phyloP scores from a whole-genome alignment of 2,329 filamentous ascomycete species.

The Aspergillus jensenii region DNA sequence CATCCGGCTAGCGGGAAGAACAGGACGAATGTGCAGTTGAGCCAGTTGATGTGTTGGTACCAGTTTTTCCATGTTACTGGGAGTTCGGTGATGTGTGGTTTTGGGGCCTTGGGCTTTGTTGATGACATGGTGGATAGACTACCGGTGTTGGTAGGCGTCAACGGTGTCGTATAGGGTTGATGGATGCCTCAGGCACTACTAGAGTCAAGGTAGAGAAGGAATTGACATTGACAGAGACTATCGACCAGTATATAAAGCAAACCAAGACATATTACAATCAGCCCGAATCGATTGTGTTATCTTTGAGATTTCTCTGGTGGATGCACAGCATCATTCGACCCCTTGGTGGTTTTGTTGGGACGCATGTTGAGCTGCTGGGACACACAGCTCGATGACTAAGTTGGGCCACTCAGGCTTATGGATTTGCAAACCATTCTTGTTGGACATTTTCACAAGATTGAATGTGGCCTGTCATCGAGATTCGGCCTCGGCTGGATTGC shows the following conservation, averaged over 20 bases:
- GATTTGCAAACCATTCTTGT: neutral
- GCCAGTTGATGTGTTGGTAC: slow-evolving; percentile 87
- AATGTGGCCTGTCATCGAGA: neutral
- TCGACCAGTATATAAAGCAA: too few species aligned
- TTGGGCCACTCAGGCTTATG: neutral
- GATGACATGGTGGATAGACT: neutral
- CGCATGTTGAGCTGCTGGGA: neutral
- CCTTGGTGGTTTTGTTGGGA: neutral
- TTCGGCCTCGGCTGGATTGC: too few species aligned
- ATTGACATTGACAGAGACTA: too few species aligned
- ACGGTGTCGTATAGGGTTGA: neutral
- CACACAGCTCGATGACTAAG: neutral
- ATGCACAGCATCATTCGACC: neutral
- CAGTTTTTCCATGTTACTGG: slow-evolving; percentile 77
- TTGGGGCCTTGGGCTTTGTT: slow-evolving; percentile 36
- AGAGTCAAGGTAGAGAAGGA: neutral
- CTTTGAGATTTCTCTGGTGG: neutral
- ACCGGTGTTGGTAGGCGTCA: neutral
- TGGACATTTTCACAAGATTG: neutral
- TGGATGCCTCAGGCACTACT: neutral
- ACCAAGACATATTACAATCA: too few species aligned
- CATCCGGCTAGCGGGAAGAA: slow-evolving; percentile 70
- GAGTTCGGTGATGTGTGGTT: slow-evolving; percentile 76
- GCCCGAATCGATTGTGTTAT: neutral
- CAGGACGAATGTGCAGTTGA: slow-evolving; percentile 77